Percentiles rank a stretch among this genome's conserved stretches.
phyloP scores from a whole-genome alignment of 805 yeast species.

The Suhomyces vadensis region DNA sequence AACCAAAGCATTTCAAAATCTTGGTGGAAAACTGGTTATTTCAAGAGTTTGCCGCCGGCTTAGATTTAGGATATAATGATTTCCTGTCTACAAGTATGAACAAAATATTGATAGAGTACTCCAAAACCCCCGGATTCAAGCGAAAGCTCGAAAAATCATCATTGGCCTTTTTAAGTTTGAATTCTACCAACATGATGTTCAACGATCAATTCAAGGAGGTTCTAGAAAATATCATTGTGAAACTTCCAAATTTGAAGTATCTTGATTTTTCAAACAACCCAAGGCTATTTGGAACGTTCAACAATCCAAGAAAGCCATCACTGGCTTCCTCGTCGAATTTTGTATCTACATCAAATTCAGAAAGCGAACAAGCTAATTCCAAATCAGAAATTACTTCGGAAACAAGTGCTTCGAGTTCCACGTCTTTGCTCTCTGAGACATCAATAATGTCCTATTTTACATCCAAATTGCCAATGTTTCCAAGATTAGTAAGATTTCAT shows the following conservation, averaged over 20 bases:
- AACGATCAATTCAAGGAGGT: slow-evolving; percentile 49
- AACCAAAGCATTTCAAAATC: slow-evolving; percentile 55
- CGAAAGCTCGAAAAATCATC: slow-evolving; percentile 21
- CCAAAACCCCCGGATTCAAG: slow-evolving; percentile 20
- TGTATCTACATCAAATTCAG: background rate
- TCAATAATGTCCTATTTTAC: slow-evolving; percentile 54
- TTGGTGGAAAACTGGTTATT: slow-evolving; percentile 59
- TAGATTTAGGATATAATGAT: slow-evolving; percentile 86
- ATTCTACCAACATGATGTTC: slow-evolving; percentile 59
- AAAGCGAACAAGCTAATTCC: background rate
- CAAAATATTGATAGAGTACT: slow-evolving; percentile 38
- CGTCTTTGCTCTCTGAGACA: slow-evolving; percentile 1
- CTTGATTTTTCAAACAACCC: slow-evolving; percentile 76
- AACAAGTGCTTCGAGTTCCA: background rate
- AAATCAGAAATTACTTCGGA: background rate
- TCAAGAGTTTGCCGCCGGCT: slow-evolving; percentile 54
- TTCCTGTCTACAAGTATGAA: slow-evolving; percentile 40
- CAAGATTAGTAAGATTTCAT: slow-evolving; percentile 63
- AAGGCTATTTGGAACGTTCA: slow-evolving; percentile 56
- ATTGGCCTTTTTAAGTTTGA: slow-evolving; percentile 56
- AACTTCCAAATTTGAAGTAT: slow-evolving; percentile 60
- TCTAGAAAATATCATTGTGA: slow-evolving; percentile 52
- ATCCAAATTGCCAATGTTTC: slow-evolving; percentile 67
- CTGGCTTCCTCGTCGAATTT: background rate
- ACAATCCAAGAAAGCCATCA: background rate